Evolutionary conservation across 2,329 filamentous ascomycete species (phyloP).

Genomic region (Acarospora socialis): DNA sequence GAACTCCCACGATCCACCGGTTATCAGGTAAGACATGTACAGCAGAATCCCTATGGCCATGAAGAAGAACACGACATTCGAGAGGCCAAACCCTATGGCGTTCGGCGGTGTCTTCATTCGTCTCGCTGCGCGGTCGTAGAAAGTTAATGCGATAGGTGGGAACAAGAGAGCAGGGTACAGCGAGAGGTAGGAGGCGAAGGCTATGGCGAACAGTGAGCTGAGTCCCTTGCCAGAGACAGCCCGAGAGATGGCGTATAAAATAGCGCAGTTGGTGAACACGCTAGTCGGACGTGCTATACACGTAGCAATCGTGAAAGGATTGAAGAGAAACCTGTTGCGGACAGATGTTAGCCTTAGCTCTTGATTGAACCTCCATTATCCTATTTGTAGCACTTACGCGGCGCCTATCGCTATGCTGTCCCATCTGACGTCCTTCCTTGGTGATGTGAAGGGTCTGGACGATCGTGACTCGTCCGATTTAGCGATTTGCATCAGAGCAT

Average conservation of each 20-base stretch:
- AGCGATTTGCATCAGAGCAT: conserved; percentile 65
- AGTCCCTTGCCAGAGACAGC: conserved; percentile 60
- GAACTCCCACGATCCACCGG: conserved; percentile 73
- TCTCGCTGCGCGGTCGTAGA: conserved; percentile 50
- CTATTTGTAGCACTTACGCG: conserved; percentile 39
- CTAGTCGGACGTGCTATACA: conserved; percentile 82
- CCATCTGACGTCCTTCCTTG: conserved; percentile 61
- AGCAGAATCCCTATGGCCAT: conserved; percentile 49
- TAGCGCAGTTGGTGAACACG: conserved; percentile 76
- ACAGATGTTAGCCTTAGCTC: conserved; percentile 5
- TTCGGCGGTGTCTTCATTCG: conserved; percentile 20
- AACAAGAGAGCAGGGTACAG: conserved; percentile 83
- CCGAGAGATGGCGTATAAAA: conserved; percentile 69
- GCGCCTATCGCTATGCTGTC: conserved; percentile 63
- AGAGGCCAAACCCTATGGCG: conserved; percentile 36
- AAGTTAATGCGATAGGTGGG: conserved; percentile 65
- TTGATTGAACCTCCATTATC: not conserved
- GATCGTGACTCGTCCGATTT: conserved; percentile 63
- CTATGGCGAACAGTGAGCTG: conserved; percentile 69
- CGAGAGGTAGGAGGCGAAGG: conserved; percentile 79
- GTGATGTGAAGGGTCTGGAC: conserved; percentile 65
- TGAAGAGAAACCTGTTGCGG: conserved; percentile 64
- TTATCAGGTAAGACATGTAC: conserved; percentile 56
- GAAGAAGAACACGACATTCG: conserved; percentile 39
- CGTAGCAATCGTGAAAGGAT: conserved; percentile 82